Conservation (phyloP, 495 filamentous ascomycete species). For the Hypoxylon intermedium region DNA sequence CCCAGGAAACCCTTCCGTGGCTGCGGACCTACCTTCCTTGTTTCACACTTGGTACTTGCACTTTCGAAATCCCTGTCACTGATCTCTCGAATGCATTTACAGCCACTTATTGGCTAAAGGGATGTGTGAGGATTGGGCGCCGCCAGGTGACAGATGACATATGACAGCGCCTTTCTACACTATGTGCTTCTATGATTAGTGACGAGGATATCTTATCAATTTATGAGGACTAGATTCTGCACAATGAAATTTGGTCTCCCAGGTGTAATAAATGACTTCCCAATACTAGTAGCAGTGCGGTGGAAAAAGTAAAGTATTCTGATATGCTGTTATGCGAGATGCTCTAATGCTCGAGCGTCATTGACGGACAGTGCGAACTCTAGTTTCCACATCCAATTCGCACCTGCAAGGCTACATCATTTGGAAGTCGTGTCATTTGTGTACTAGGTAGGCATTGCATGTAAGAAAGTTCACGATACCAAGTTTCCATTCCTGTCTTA, state of each 20-base stretch:
- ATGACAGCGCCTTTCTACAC: background rate
- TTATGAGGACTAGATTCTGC: no score
- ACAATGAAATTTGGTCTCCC: no score
- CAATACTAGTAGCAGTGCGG: no score
- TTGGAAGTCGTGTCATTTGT: conserved; percentile 28
- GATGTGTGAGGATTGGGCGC: background rate
- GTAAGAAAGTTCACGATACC: background rate
- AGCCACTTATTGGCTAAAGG: background rate
- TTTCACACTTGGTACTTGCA: conserved; percentile 18
- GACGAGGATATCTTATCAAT: no score
- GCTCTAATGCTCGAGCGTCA: no score
- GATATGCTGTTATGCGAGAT: no score
- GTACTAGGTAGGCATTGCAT: conserved; percentile 2
- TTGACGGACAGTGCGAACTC: background rate
- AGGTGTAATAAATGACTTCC: no score
- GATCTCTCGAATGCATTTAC: background rate
- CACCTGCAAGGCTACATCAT: conserved; percentile 20
- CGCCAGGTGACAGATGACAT: no score
- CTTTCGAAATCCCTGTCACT: background rate
- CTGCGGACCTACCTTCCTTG: conserved; percentile 36
- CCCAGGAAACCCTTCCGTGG: conserved; percentile 19
- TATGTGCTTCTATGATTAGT: background rate
- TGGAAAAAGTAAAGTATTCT: no score
- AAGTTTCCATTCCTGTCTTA: background rate
- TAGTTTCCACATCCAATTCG: conserved; percentile 9